Evolutionary conservation across 1,284 basidiomycete genomes (phyloP).

Genomic region (Chondrostereum purpureum): DNA sequence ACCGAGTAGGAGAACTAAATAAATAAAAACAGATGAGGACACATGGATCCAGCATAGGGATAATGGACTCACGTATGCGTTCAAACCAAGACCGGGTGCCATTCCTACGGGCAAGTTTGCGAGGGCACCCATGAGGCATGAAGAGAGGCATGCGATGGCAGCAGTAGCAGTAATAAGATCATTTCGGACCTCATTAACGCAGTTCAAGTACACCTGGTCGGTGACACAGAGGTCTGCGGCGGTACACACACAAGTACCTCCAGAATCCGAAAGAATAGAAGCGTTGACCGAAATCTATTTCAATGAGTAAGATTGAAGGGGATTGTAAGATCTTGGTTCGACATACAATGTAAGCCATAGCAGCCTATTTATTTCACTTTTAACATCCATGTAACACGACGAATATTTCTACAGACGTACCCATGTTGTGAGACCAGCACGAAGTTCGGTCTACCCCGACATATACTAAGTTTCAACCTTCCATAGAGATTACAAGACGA

Average conservation of each 20-base stretch:
- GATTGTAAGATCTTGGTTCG: background rate
- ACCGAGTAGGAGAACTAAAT: conserved; percentile 80
- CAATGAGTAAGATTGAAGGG: no score
- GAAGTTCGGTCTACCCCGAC: conserved; percentile 60
- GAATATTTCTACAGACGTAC: conserved; percentile 32
- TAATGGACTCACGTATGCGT: conserved; percentile 66
- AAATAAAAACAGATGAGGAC: conserved; percentile 5
- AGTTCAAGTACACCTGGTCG: conserved; percentile 61
- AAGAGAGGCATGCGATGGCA: conserved; percentile 69
- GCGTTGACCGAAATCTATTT: conserved; percentile 82
- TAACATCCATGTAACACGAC: conserved; percentile 3
- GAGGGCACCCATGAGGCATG: conserved; percentile 76
- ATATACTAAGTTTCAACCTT: conserved; percentile 2
- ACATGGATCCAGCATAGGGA: background rate
- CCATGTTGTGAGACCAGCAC: conserved; percentile 81
- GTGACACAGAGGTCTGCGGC: conserved; percentile 41
- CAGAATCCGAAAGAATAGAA: conserved; percentile 68
- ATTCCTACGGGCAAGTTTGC: conserved; percentile 83
- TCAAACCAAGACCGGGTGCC: conserved; percentile 75
- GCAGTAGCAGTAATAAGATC: conserved; percentile 79
- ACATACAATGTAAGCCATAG: conserved; percentile 55
- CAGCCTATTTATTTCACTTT: conserved; percentile 33
- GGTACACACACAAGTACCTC: conserved; percentile 75
- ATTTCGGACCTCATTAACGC: conserved; percentile 59
- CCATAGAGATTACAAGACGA: background rate